Evolutionary conservation across 2,329 filamentous ascomycete genomes (phyloP).

Genomic region (Diaporthe helianthi): DNA sequence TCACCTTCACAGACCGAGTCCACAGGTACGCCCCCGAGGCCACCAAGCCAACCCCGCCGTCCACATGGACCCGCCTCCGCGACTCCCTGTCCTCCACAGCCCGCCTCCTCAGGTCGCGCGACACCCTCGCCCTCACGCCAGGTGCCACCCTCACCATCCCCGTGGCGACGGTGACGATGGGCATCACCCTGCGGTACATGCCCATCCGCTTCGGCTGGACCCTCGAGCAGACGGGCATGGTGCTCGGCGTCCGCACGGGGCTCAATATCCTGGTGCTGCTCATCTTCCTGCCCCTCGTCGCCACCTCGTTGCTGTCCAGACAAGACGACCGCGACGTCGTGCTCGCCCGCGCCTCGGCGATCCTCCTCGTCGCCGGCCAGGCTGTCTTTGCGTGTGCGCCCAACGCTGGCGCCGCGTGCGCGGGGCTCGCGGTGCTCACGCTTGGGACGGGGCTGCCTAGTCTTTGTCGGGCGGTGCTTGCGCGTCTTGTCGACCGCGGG

Average conservation of each 20-base stretch:
- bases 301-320: background rate
- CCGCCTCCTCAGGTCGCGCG: background rate
- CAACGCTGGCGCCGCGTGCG: background rate
- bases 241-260: conserved; percentile 18
- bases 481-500: background rate
- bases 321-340: background rate
- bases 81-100: background rate
- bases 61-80: conserved; percentile 3
- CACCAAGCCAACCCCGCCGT: background rate
- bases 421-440: conserved; percentile 28
- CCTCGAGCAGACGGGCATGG: conserved; percentile 13
- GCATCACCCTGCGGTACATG: conserved; percentile 22
- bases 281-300: conserved; percentile 5
- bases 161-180: conserved; percentile 3
- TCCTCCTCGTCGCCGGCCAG: conserved; percentile 22
- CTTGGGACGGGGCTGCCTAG: conserved; percentile 30
- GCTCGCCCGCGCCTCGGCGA: conserved; percentile 14
- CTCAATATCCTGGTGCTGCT: conserved; percentile 26
- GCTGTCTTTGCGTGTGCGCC: conserved; percentile 2
- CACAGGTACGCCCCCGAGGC: background rate
- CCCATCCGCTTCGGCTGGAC: conserved; percentile 29
- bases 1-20: background rate
- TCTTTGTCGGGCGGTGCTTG: conserved; percentile 23
- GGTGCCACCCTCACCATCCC: conserved; percentile 22
- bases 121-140: conserved; percentile 4